Conservation (phyloP, 2,329 filamentous ascomycete species). For the Botryosphaeria dothidea region DNA sequence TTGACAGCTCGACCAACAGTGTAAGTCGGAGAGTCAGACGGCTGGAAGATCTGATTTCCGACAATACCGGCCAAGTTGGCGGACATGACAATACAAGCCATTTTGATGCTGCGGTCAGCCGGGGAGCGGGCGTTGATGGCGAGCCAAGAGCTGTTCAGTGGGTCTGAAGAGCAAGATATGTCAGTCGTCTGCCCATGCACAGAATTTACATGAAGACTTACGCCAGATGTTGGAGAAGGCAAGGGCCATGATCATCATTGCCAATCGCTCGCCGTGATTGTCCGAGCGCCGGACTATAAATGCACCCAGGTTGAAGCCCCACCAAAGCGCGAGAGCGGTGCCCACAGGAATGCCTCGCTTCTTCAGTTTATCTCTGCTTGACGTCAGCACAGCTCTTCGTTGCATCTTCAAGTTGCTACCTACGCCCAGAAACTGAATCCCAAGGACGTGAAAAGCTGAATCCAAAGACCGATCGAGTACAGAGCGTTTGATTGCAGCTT, state of each 20-base stretch:
- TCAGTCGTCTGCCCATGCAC: not conserved
- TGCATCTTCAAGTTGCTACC: not conserved
- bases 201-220: not conserved
- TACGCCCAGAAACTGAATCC: constrained; percentile 20
- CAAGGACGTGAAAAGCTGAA: constrained; percentile 24
- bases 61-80: constrained; percentile 25
- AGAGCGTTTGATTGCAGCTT: constrained; percentile 33
- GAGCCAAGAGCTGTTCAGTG: constrained; percentile 24
- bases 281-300: not conserved
- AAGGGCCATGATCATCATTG: constrained; percentile 18
- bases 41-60: constrained; percentile 25
- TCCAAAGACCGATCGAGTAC: constrained; percentile 34
- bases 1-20: constrained; percentile 22
- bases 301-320: constrained; percentile 17
- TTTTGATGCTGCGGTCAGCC: constrained; percentile 23
- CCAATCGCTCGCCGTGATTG: constrained; percentile 3
- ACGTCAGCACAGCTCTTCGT: not conserved
- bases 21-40: constrained; percentile 21
- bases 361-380: constrained; percentile 9
- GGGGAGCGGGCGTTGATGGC: constrained; percentile 24
- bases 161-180: not conserved
- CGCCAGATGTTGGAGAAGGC: constrained; percentile 19
- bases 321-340: constrained; percentile 18
- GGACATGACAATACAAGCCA: constrained; percentile 25
- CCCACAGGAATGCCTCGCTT: constrained; percentile 14